A percentile compares a stretch with the other conserved stretches of the same genome.
Conservation (phyloP, 768 basidiomycete genomes). For the Postia placenta region DNA sequence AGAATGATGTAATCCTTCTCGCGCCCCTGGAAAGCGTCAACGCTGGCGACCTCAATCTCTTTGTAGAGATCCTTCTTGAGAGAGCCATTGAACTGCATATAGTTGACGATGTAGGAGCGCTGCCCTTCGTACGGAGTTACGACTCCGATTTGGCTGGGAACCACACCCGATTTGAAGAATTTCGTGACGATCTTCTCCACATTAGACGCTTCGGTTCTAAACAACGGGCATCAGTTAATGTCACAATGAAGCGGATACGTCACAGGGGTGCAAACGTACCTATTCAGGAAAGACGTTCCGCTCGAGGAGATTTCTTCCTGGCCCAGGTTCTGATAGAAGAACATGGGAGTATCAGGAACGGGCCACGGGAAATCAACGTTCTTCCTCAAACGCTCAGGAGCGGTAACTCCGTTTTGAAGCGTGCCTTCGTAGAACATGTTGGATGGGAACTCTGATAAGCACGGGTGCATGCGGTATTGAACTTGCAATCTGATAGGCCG, state of each 20-base stretch:
- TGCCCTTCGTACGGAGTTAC: constrained; percentile 99
- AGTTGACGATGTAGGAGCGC: constrained; percentile 96
- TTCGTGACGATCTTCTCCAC: constrained; percentile 99
- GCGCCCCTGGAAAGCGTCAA: constrained; percentile 98
- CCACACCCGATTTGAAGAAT: constrained; percentile 98
- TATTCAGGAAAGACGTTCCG: constrained; percentile 97
- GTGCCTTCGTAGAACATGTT: constrained; percentile 99
- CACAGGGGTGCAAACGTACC: constrained; percentile 35
- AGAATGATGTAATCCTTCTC: constrained; percentile 99
- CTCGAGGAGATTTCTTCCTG: constrained; percentile 99
- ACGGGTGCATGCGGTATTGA: constrained; percentile 99
- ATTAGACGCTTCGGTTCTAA: constrained; percentile 94
- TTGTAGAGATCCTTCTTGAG: constrained; percentile 99
- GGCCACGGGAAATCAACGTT: constrained; percentile 99
- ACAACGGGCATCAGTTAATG: constrained; percentile 5
- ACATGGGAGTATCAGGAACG: constrained; percentile 95
- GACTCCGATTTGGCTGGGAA: constrained; percentile 93
- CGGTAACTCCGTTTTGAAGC: constrained; percentile 97
- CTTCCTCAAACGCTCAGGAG: constrained; percentile 93
- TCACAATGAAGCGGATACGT: background rate
- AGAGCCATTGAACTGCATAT: constrained; percentile 99
- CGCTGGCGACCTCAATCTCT: constrained; percentile 97
- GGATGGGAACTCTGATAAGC: constrained; percentile 96
- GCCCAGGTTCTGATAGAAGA: constrained; percentile 98
- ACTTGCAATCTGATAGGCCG: constrained; percentile 97